Evolutionary conservation across 768 basidiomycete genomes (phyloP).

Genomic region (Xerocomus brunneocitrinus): DNA sequence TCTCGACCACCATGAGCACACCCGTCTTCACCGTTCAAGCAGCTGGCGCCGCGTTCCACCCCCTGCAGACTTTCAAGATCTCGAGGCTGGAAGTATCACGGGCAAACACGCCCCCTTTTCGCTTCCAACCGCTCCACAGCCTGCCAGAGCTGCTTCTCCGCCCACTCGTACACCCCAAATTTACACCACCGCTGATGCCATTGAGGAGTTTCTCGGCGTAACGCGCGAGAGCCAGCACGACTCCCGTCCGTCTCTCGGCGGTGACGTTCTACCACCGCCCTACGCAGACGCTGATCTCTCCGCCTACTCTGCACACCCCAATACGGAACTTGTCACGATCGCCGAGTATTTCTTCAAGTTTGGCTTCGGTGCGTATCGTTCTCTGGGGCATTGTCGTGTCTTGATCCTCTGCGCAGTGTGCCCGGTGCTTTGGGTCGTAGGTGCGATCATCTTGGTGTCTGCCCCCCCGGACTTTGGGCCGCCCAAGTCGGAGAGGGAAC

Average conservation of each 20-base stretch:
- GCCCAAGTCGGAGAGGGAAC: slow-evolving; percentile 36
- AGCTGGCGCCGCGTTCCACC: slow-evolving; percentile 11
- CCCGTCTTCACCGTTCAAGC: slow-evolving; percentile 1
- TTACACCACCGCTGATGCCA: slow-evolving; percentile 3
- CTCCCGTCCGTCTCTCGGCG: too few relatives aligned
- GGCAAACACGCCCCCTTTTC: neutral
- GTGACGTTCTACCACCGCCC: slow-evolving; percentile 3
- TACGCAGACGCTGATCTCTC: slow-evolving; percentile 31
- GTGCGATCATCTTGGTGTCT: slow-evolving; percentile 36
- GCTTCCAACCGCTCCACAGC: slow-evolving; percentile 6
- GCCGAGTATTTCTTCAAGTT: slow-evolving; percentile 47
- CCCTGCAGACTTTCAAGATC: slow-evolving; percentile 1
- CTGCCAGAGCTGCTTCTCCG: neutral
- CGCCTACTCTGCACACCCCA: slow-evolving; percentile 27
- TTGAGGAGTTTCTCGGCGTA: slow-evolving; percentile 31
- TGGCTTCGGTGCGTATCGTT: slow-evolving; percentile 41
- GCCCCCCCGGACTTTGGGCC: slow-evolving; percentile 28
- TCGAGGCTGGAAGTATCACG: slow-evolving; percentile 6
- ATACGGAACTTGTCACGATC: slow-evolving; percentile 39
- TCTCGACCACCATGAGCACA: slow-evolving; percentile 2
- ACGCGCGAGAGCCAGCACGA: slow-evolving; percentile 4
- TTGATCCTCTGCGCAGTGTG: slow-evolving; percentile 32
- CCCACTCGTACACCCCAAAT: slow-evolving; percentile 6
- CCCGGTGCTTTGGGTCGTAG: slow-evolving; percentile 47
- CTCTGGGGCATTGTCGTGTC: neutral